Evolutionary conservation across 192 early-diverging fungal genomes (phyloP), one percentile per base, ranked within the genome.

Genomic region (Coemansia sp.): DNA sequence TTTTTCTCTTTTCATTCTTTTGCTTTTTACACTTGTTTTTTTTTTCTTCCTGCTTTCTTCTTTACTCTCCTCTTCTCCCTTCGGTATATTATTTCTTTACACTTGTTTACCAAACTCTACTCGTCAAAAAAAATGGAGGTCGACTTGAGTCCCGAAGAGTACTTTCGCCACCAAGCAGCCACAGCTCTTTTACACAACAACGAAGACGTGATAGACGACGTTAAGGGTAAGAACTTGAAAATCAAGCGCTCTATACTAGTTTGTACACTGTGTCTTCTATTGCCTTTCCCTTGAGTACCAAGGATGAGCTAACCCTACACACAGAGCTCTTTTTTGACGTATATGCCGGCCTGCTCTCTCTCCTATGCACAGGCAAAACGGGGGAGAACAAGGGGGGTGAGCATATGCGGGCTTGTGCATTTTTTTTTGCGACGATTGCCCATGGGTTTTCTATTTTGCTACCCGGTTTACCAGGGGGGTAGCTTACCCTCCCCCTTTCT

Each of bases 81-180:
- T 62, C 32, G 6, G 19, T 28, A 26, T 50, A 30, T n/a, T 40
- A 26, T 57, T 46, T 21, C 39, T 62, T 46, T 46, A 63, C 46
- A 35, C 43, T 66, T 61, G 28, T 37, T 21, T n/a, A 32, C 64
- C 39, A 42, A 43, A 14, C 35, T 28, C 35, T 44, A 11, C 19
- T 47, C 16, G 8, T n/a, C n/a, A 17, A 19, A 21, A 19, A 63
- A 37, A 23, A 75, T 77, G 75, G 75, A 77, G 37, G 67, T 81
- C 37, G 69, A 72, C 71, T 63, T 68, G 69, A 82, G 72, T 32
- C 80, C 74, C 28, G 80, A 82, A 62, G 80, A 82, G 39, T 82
- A 82, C 69, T 82, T 82, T 32, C 73, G 73, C 67, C 80, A 75
- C 46, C 61, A 77, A 52, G 75, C 80, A 23, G 80, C 74, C 21